These are phyloP conservation scores for Inga leiocalycina DNA, from an alignment of 306 rosid genomes.

Conservation along the genomic window DNA sequence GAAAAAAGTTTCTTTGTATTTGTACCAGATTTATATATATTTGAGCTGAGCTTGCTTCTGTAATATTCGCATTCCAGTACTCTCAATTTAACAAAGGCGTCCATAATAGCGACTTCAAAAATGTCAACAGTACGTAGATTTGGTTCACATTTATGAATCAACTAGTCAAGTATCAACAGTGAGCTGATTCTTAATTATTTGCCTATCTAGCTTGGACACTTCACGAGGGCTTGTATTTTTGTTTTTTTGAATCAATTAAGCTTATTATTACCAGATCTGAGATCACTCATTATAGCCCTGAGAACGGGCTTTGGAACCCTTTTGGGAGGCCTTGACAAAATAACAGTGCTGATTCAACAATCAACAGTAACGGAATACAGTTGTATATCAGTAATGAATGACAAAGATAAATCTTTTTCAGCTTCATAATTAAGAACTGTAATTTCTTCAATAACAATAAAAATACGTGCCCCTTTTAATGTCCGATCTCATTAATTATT, in stretches of 20 bases:
- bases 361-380: neutral
- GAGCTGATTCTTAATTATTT: neutral
- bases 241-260: neutral
- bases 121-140: slow-evolving; percentile 8
- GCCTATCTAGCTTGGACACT: neutral
- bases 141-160: neutral
- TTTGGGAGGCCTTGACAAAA: neutral
- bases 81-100: slow-evolving; percentile 30
- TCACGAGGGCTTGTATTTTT: neutral
- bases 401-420: neutral
- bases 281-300: neutral
- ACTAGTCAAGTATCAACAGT: slow-evolving; percentile 27
- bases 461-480: neutral
- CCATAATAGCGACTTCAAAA: neutral
- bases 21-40: neutral
- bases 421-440: neutral
- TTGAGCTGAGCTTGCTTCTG: neutral
- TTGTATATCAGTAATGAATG: neutral
- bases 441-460: neutral
- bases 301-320: neutral
- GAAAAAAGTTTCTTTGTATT: slow-evolving; percentile 6
- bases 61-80: neutral
- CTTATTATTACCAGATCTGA: neutral
- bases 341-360: neutral
- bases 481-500: neutral